Evolutionary conservation across 2,329 filamentous ascomycete genomes (phyloP).

Genomic region (Trichothecium sympodiale): DNA sequence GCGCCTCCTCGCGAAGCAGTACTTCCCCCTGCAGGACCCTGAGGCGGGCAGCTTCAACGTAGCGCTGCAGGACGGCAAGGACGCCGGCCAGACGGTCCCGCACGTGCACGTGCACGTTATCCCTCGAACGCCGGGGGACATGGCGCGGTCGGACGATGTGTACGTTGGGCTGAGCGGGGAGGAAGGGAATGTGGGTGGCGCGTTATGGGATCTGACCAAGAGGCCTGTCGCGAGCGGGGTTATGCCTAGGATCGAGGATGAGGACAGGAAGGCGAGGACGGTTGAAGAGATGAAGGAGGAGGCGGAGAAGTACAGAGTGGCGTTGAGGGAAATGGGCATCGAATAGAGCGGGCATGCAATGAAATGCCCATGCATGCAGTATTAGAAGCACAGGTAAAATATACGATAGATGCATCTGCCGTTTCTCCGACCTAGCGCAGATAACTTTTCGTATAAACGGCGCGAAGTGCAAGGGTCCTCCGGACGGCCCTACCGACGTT

Average conservation of each 20-base stretch:
- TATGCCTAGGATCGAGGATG: conserved; percentile 64
- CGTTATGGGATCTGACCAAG: conserved; percentile 45
- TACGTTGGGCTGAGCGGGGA: conserved; percentile 77
- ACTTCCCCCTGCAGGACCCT: conserved; percentile 40
- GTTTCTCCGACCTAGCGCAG: no score
- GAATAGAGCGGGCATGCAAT: conserved; percentile 3
- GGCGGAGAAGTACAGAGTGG: conserved; percentile 53
- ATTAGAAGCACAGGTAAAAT: no score
- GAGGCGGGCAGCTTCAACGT: conserved; percentile 75
- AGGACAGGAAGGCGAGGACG: conserved; percentile 53
- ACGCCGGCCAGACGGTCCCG: conserved; percentile 85
- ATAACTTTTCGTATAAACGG: no score
- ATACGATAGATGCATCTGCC: no score
- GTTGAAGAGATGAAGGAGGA: conserved; percentile 72
- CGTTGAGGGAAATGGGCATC: conserved; percentile 31
- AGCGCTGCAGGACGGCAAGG: conserved; percentile 83
- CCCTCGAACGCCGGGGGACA: conserved; percentile 52
- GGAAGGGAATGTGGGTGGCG: conserved; percentile 70
- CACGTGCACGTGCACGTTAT: conserved; percentile 94
- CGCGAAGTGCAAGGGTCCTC: no score
- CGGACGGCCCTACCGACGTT: no score
- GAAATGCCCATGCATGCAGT: no score
- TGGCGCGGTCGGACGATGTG: conserved; percentile 50
- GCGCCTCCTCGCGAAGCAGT: conserved; percentile 54
- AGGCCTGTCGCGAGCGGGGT: conserved; percentile 39